Evolutionary conservation across 73 alveolate genomes (phyloP).

Genomic region (Breviolum minutum): DNA sequence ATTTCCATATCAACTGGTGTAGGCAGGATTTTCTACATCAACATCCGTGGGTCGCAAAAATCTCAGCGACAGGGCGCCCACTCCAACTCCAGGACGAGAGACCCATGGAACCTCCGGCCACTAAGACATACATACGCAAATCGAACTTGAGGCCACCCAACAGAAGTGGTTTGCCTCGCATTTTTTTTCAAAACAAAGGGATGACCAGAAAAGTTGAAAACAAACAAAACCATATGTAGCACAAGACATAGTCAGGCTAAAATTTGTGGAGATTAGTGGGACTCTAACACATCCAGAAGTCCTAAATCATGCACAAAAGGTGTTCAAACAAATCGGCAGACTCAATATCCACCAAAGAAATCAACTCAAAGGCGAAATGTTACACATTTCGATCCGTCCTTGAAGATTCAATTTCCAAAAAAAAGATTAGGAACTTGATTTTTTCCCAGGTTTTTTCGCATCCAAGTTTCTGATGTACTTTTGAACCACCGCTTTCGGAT

Average conservation of each 20-base stretch:
- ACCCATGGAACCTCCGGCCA: constrained; percentile 66
- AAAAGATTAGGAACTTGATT: background rate
- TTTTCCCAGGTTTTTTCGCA: too few species aligned
- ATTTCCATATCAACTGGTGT: too few species aligned
- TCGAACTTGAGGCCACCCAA: constrained; percentile 96
- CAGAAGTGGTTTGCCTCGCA: constrained; percentile 96
- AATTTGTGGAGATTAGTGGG: too few species aligned
- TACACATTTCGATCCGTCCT: too few species aligned
- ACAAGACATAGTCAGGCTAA: too few species aligned
- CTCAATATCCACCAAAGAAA: background rate
- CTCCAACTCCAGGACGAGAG: background rate
- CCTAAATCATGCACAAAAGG: background rate
- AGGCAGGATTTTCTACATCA: too few species aligned
- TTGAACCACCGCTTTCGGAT: constrained; percentile 96
- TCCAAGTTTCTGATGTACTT: constrained; percentile 93
- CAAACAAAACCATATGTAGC: too few species aligned
- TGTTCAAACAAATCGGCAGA: background rate
- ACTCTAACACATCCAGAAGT: too few species aligned
- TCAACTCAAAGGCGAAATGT: background rate
- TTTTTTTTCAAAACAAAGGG: background rate
- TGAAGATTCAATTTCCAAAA: too few species aligned
- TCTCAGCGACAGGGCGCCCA: background rate
- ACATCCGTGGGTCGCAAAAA: too few species aligned
- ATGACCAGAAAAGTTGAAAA: background rate
- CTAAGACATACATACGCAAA: constrained; percentile 96